These are phyloP conservation scores for Ilyonectria sp. DNA, from an alignment of 2,329 filamentous ascomycete species.

Conservation along the genomic window DNA sequence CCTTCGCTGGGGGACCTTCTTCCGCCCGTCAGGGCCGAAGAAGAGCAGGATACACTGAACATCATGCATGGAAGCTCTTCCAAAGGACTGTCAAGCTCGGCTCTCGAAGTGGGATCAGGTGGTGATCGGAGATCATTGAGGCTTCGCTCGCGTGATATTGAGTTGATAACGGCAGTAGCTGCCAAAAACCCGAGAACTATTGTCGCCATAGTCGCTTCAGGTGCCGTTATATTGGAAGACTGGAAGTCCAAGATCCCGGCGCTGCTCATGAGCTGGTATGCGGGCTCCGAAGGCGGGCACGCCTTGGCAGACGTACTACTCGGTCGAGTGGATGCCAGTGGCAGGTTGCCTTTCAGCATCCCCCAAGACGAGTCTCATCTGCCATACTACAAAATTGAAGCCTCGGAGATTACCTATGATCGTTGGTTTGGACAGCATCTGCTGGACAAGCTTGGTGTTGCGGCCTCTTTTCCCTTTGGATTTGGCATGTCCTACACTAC, in stretches of 20 bases:
- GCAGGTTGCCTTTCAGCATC: constrained; percentile 38
- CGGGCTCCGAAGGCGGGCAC: constrained; percentile 37
- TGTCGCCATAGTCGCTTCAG: constrained; percentile 34
- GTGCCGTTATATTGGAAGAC: constrained; percentile 40
- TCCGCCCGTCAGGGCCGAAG: constrained; percentile 15
- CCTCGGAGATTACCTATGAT: constrained; percentile 32
- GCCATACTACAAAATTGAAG: constrained; percentile 35
- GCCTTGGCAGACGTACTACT: constrained; percentile 37
- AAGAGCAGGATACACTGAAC: too few relatives aligned
- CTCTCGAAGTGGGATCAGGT: constrained; percentile 30
- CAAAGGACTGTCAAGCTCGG: not conserved
- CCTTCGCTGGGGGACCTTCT: constrained; percentile 1
- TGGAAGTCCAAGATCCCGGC: constrained; percentile 31
- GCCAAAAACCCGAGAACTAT: constrained; percentile 29
- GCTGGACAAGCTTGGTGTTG: constrained; percentile 30
- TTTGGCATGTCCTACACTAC: constrained; percentile 43
- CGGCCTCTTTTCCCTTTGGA: constrained; percentile 37
- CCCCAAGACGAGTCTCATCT: constrained; percentile 36
- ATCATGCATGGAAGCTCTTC: too few relatives aligned
- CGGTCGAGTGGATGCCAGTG: constrained; percentile 23
- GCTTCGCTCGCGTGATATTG: constrained; percentile 29
- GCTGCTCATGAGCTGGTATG: constrained; percentile 40
- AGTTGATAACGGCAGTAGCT: constrained; percentile 31
- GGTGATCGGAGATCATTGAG: constrained; percentile 38
- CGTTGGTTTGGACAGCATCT: constrained; percentile 40